Conservation (phyloP, 2,329 filamentous ascomycete genomes). For the Xenosphaeropsis pyriputrescens region DNA sequence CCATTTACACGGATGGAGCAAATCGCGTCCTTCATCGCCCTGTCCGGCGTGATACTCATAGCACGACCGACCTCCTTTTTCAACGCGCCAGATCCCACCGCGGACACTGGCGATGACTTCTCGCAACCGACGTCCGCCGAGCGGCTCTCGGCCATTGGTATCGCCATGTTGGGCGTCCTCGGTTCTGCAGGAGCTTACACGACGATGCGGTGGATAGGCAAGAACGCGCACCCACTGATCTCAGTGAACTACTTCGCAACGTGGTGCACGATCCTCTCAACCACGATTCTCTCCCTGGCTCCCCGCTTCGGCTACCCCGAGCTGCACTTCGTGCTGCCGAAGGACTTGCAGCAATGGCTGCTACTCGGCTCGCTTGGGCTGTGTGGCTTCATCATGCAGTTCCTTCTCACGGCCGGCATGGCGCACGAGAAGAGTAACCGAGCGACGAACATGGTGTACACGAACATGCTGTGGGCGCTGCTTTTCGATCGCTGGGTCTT, state of each 20-base stretch:
- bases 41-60: conserved; percentile 72
- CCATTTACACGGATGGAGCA: conserved; percentile 68
- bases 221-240: conserved; percentile 67
- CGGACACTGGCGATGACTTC: background rate
- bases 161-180: conserved; percentile 63
- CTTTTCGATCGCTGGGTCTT: conserved; percentile 49
- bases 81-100: background rate
- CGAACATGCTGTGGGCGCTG: conserved; percentile 55
- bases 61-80: conserved; percentile 37
- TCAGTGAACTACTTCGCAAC: conserved; percentile 72
- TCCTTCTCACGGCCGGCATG: conserved; percentile 66
- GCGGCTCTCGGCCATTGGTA: conserved; percentile 48
- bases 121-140: conserved; percentile 20
- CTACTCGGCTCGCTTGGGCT: conserved; percentile 54
- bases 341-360: conserved; percentile 34
- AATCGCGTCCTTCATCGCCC: conserved; percentile 58
- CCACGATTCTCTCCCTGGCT: conserved; percentile 38
- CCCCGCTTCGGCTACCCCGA: conserved; percentile 17
- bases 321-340: conserved; percentile 25
- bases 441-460: conserved; percentile 54
- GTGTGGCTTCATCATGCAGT: conserved; percentile 75
- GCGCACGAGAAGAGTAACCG: conserved; percentile 20
- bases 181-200: conserved; percentile 64
- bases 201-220: conserved; percentile 68
- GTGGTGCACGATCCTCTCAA: conserved; percentile 54